These are phyloP conservation scores for Henckelia pumila DNA, from an alignment of 257 asterid genomes.

Conservation along the genomic window DNA sequence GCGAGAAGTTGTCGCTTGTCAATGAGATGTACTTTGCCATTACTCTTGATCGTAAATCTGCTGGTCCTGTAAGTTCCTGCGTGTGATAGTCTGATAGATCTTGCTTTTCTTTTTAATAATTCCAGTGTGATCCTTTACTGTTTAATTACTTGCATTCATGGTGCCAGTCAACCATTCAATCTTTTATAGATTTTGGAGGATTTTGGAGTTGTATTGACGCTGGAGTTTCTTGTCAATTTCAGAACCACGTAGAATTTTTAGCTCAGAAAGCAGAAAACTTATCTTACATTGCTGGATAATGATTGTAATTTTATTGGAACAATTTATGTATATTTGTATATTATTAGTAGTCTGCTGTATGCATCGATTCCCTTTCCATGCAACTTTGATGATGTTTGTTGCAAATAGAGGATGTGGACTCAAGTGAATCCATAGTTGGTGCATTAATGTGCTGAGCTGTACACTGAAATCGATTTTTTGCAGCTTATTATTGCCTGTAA, in stretches of 20 bases:
- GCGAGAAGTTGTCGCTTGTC: slow-evolving; percentile 90
- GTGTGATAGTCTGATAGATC: background rate
- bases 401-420: background rate
- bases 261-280: background rate
- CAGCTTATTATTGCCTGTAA: slow-evolving; percentile 93
- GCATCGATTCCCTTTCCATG: background rate
- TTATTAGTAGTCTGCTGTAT: slow-evolving; percentile 5
- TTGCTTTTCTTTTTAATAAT: background rate
- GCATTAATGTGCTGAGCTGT: slow-evolving; percentile 5
- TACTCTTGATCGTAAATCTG: slow-evolving; percentile 87
- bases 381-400: background rate
- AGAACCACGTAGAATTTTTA: background rate
- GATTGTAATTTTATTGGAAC: background rate
- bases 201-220: background rate
- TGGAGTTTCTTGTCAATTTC: background rate
- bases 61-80: slow-evolving; percentile 90
- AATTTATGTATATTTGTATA: background rate
- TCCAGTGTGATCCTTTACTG: background rate
- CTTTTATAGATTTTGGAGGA: background rate
- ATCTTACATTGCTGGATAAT: slow-evolving; percentile 10
- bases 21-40: slow-evolving; percentile 99
- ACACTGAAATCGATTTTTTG: slow-evolving; percentile 22
- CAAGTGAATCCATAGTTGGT: background rate
- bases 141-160: background rate
- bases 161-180: background rate